phyloP scores from a whole-genome alignment of 1,139 yeast genomes.

The Saccharomycopsis hybrid region DNA sequence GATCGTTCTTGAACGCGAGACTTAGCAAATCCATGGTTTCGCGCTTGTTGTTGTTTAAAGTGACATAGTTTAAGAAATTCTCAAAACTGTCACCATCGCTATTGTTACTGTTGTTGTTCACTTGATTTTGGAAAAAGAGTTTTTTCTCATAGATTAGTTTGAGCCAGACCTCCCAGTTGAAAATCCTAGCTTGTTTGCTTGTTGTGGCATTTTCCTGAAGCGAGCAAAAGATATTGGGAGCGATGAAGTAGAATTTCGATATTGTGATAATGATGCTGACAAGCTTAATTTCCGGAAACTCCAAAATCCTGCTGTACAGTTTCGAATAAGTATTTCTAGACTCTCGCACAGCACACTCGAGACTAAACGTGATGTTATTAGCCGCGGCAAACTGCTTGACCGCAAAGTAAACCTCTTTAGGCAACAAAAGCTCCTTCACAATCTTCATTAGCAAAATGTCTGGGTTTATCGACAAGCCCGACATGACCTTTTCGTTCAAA shows the following conservation, averaged over 20 bases:
- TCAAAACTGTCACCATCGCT: slow-evolving; percentile 14
- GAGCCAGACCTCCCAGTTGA: slow-evolving; percentile 11
- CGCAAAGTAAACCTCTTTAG: slow-evolving; percentile 26
- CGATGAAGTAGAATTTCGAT: slow-evolving; percentile 22
- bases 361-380: background rate
- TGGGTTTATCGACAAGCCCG: slow-evolving; percentile 26
- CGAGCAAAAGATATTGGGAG: slow-evolving; percentile 1
- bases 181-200: background rate
- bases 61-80: slow-evolving; percentile 6
- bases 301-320: background rate
- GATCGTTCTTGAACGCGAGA: slow-evolving; percentile 8
- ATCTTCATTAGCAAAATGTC: slow-evolving; percentile 34
- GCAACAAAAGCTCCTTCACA: slow-evolving; percentile 31
- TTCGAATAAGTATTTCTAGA: background rate
- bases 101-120: background rate
- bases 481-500: background rate
- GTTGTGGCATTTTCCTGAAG: background rate
- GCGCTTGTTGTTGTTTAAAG: background rate
- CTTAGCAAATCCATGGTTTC: slow-evolving; percentile 13
- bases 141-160: slow-evolving; percentile 5
- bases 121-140: background rate
- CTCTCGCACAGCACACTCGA: background rate
- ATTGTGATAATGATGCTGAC: slow-evolving; percentile 20
- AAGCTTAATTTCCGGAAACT: slow-evolving; percentile 23
- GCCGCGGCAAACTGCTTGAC: slow-evolving; percentile 18